phyloP scores from a whole-genome alignment of 768 basidiomycete genomes.

The Hericium rajendrae region DNA sequence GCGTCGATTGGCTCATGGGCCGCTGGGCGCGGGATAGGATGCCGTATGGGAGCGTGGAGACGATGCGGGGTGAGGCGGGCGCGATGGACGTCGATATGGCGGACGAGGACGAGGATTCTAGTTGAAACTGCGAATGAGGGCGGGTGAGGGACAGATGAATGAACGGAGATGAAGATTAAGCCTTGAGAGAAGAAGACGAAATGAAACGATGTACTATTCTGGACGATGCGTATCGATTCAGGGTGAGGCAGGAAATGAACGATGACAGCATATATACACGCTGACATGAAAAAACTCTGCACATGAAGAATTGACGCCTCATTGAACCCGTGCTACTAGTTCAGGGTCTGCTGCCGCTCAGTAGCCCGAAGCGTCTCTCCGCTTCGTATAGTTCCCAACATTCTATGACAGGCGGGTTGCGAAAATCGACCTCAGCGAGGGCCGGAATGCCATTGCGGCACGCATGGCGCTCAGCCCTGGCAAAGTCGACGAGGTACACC shows the following conservation, averaged over 20 bases:
- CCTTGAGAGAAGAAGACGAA: no score
- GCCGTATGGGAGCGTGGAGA: slow-evolving; percentile 56
- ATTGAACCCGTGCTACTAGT: neutral
- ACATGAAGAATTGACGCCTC: neutral
- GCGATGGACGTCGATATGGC: slow-evolving; percentile 24
- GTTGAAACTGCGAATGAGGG: neutral
- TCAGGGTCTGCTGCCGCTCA: neutral
- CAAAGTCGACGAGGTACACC: slow-evolving; percentile 5
- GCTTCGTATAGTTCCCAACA: neutral
- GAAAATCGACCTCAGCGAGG: neutral
- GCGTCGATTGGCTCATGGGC: slow-evolving; percentile 77
- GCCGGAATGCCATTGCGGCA: neutral
- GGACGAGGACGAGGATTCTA: slow-evolving; percentile 27
- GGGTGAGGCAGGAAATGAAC: no score
- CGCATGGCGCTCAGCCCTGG: neutral
- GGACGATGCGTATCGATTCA: no score
- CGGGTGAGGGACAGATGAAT: no score
- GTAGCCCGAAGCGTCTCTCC: neutral
- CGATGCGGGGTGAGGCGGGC: slow-evolving; percentile 46
- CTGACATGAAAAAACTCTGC: neutral
- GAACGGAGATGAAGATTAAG: no score
- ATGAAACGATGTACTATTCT: no score
- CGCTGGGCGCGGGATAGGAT: slow-evolving; percentile 57
- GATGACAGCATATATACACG: no score
- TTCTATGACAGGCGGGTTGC: neutral